These are phyloP conservation scores for Xylariaceae sp. DNA, from an alignment of 2,329 filamentous ascomycete genomes.

Conservation along the genomic window DNA sequence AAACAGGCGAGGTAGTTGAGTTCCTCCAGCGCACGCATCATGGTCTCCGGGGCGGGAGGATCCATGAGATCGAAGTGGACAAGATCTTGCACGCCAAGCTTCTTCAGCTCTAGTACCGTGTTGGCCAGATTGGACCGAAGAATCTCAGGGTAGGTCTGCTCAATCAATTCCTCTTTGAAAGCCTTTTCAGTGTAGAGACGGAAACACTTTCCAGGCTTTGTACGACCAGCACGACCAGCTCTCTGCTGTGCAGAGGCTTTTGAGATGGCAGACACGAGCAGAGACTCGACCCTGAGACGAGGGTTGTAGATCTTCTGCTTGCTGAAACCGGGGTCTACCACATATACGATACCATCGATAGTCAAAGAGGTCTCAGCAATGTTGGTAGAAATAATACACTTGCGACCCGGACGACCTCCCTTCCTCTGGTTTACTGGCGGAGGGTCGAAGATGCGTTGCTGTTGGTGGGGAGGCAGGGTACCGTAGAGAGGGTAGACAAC, in stretches of 20 bases:
- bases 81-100: constrained; percentile 90
- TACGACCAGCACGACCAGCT: constrained; percentile 98
- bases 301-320: constrained; percentile 99
- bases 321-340: constrained; percentile 98
- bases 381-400: constrained; percentile 92
- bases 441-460: constrained; percentile 92
- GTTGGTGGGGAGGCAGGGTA: constrained; percentile 84
- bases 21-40: constrained; percentile 97
- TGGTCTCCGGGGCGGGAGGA: constrained; percentile 92
- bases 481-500: constrained; percentile 93
- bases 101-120: constrained; percentile 94
- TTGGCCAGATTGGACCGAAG: constrained; percentile 91
- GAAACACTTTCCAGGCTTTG: constrained; percentile 97
- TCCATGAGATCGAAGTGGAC: constrained; percentile 99
- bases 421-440: constrained; percentile 70
- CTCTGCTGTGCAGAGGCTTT: constrained; percentile 96
- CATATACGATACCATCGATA: constrained; percentile 98
- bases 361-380: constrained; percentile 97
- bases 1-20: constrained; percentile 96
- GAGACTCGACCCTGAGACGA: constrained; percentile 89
- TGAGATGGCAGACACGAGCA: constrained; percentile 96
- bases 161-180: constrained; percentile 97
- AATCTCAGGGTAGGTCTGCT: constrained; percentile 96
- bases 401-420: constrained; percentile 84
- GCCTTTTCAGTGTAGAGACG: constrained; percentile 91